Conservation (phyloP, 1,139 yeast genomes). For the Eremothecium gossypii region DNA sequence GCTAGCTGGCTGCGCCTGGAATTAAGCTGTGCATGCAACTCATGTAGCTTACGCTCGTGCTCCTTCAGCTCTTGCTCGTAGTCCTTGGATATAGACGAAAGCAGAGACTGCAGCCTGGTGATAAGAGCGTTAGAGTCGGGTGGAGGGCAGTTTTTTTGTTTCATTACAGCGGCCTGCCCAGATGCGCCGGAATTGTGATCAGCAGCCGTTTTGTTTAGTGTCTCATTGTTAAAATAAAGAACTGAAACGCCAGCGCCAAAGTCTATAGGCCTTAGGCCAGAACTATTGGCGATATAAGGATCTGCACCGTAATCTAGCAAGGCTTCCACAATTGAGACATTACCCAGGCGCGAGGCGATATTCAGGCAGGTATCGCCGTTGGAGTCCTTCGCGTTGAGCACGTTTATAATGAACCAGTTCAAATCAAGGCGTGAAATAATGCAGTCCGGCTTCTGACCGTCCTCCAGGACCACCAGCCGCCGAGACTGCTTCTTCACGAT, state of each 20-base stretch:
- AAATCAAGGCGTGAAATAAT: slow-evolving; percentile 38
- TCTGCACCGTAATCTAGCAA: slow-evolving; percentile 84
- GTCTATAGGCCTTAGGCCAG: slow-evolving; percentile 79
- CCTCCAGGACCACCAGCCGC: slow-evolving; percentile 7
- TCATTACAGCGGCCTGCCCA: not conserved
- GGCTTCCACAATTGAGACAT: slow-evolving; percentile 70
- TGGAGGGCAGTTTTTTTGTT: not conserved
- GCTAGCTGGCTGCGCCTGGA: slow-evolving; percentile 21
- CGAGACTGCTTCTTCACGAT: slow-evolving; percentile 41
- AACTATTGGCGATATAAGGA: slow-evolving; percentile 63
- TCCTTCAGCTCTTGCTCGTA: slow-evolving; percentile 23
- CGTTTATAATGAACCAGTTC: slow-evolving; percentile 51
- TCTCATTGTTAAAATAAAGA: slow-evolving; percentile 2
- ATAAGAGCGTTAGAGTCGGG: slow-evolving; percentile 24
- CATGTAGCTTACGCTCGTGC: slow-evolving; percentile 21
- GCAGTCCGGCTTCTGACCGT: slow-evolving; percentile 32
- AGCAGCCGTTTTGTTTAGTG: slow-evolving; percentile 1
- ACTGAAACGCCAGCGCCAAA: slow-evolving; percentile 44
- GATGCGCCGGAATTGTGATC: not conserved
- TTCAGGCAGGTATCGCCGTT: slow-evolving; percentile 87
- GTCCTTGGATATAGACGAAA: slow-evolving; percentile 23
- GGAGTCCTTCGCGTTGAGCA: slow-evolving; percentile 69
- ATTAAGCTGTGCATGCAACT: slow-evolving; percentile 20
- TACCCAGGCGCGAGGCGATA: slow-evolving; percentile 83
- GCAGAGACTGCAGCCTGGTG: slow-evolving; percentile 20